A percentile compares a stretch with the other conserved stretches of the same genome.
Conservation (phyloP, 306 rosid genomes). For the Rosa multiflora region DNA sequence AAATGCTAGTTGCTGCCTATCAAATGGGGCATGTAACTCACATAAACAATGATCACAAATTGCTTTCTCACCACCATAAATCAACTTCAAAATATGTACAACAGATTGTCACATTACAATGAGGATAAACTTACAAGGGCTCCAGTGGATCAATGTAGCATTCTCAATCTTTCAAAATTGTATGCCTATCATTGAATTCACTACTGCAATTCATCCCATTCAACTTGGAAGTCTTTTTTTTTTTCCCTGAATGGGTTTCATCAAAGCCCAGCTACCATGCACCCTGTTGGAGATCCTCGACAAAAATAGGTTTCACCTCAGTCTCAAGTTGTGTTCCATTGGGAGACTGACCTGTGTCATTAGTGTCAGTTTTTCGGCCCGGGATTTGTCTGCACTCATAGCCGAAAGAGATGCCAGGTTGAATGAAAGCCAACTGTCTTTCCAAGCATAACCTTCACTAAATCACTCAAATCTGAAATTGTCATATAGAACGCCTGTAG, state of each 20-base stretch:
- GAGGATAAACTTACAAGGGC: neutral
- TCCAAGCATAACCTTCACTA: neutral
- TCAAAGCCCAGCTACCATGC: neutral
- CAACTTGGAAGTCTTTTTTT: neutral
- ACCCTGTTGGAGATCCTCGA: neutral
- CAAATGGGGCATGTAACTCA: too few species aligned
- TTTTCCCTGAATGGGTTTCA: neutral
- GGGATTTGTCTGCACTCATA: neutral
- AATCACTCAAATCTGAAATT: conserved; percentile 1
- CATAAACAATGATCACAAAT: neutral
- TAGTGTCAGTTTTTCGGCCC: neutral
- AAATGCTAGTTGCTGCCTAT: too few species aligned
- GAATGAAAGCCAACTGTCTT: neutral
- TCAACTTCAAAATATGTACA: neutral
- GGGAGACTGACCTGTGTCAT: neutral
- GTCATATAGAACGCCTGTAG: neutral
- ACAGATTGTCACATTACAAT: neutral
- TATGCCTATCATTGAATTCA: neutral
- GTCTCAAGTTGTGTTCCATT: neutral
- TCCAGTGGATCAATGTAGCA: neutral
- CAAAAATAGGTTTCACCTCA: neutral
- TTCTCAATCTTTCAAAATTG: neutral
- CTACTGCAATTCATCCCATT: neutral
- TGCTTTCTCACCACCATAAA: neutral
- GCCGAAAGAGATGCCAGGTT: neutral